A percentile compares a stretch with the other conserved stretches of the same genome.
phyloP scores from a whole-genome alignment of 2,329 filamentous ascomycete genomes.

The Hymenoscyphus scutula region DNA sequence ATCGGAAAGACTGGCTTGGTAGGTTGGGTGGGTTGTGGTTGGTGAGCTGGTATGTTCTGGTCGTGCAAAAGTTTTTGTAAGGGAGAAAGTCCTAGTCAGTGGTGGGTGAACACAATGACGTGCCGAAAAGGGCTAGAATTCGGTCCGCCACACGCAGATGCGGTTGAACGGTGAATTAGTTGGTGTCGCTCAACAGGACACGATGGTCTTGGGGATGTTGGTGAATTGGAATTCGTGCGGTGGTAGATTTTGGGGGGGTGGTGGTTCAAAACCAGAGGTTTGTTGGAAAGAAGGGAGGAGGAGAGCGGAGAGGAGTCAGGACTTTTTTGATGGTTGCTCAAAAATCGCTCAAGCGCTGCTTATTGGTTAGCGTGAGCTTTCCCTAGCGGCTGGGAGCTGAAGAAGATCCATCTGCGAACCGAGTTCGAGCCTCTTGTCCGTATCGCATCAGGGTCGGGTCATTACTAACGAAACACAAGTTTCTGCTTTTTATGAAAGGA shows the following conservation, averaged over 20 bases:
- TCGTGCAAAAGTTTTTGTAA: conserved; percentile 9
- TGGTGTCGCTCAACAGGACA: conserved; percentile 3
- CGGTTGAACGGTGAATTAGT: conserved; percentile 6
- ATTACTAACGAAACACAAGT: neutral
- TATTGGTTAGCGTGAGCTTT: neutral
- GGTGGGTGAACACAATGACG: conserved; percentile 11
- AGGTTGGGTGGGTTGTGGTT: conserved; percentile 9
- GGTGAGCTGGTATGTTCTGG: neutral
- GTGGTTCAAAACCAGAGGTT: conserved; percentile 11
- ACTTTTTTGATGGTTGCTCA: neutral
- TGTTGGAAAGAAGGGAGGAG: conserved; percentile 1
- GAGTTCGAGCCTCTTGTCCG: neutral
- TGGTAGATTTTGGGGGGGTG: conserved; percentile 5
- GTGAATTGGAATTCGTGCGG: neutral
- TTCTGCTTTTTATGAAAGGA: too few relatives aligned
- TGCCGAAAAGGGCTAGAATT: conserved; percentile 4
- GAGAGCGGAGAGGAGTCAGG: neutral
- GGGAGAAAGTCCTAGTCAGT: neutral
- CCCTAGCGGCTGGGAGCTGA: neutral
- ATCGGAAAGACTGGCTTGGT: conserved; percentile 7
- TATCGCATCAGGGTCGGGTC: neutral
- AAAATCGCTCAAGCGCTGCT: conserved; percentile 6
- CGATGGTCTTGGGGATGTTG: neutral
- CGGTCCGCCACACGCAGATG: conserved; percentile 11
- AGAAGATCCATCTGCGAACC: neutral